Conservation (phyloP, 495 filamentous ascomycete species). For the Xylaria palmicola region DNA sequence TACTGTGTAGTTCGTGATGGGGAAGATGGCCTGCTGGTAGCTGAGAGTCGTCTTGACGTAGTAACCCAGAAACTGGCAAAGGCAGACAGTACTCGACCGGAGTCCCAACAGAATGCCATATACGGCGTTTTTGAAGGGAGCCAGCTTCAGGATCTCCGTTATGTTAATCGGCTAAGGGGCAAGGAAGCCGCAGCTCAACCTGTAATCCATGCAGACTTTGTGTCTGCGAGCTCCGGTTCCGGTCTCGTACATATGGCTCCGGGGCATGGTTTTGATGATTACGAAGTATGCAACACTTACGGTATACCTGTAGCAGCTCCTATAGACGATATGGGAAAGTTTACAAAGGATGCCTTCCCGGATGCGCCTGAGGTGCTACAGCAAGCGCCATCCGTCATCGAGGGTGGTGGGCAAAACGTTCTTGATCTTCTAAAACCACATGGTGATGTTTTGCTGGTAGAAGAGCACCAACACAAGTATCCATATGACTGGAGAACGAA, state of each 20-base stretch:
- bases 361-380: constrained; percentile 57
- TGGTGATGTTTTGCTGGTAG: constrained; percentile 60
- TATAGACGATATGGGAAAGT: constrained; percentile 75
- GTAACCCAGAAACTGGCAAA: constrained; percentile 28
- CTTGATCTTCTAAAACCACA: constrained; percentile 56
- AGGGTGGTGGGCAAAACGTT: constrained; percentile 65
- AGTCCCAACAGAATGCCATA: constrained; percentile 27
- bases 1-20: constrained; percentile 68
- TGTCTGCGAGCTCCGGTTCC: constrained; percentile 80
- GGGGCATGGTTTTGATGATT: constrained; percentile 96
- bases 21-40: constrained; percentile 55
- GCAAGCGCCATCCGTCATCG: constrained; percentile 40
- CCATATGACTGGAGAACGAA: constrained; percentile 98
- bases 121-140: constrained; percentile 60
- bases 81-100: constrained; percentile 32
- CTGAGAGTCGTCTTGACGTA: constrained; percentile 61
- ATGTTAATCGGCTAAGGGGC: constrained; percentile 64
- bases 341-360: constrained; percentile 73
- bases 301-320: constrained; percentile 74
- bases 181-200: constrained; percentile 55
- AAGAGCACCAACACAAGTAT: constrained; percentile 83
- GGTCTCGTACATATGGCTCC: constrained; percentile 93
- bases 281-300: constrained; percentile 67
- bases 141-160: constrained; percentile 63
- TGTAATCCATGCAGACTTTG: constrained; percentile 80